A percentile compares a stretch with the other conserved stretches of the same genome.
Evolutionary conservation across 179 eudicot species (phyloP).

Genomic region (Silene noctiflora): DNA sequence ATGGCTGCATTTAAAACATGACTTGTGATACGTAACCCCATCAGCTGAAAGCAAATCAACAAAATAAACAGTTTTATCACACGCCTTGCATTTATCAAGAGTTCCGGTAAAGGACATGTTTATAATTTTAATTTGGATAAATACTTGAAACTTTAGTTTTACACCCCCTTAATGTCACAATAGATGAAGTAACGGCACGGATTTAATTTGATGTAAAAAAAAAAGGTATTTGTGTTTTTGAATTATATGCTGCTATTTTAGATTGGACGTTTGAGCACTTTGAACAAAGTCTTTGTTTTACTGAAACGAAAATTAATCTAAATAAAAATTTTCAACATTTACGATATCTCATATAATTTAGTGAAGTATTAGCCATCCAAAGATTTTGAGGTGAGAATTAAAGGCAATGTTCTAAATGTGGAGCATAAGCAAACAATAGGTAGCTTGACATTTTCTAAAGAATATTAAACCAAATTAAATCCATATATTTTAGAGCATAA

Average conservation of each 20-base stretch:
- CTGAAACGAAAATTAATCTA: slow-evolving; percentile 24
- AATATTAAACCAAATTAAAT: not conserved
- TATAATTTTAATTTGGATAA: not conserved
- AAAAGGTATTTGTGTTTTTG: slow-evolving; percentile 17
- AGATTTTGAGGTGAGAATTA: slow-evolving; percentile 32
- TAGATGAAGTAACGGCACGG: too few species aligned
- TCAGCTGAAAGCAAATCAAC: slow-evolving; percentile 74
- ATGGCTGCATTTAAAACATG: slow-evolving; percentile 77
- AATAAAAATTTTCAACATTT: slow-evolving; percentile 24
- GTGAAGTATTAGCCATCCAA: slow-evolving; percentile 13
- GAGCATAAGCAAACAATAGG: slow-evolving; percentile 16
- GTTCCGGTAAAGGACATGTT: slow-evolving; percentile 82
- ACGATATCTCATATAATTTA: slow-evolving; percentile 6
- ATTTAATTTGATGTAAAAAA: not conserved
- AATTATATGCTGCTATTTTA: slow-evolving; percentile 19
- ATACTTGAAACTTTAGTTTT: too few species aligned
- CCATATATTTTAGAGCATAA: too few species aligned
- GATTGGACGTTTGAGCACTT: slow-evolving; percentile 32
- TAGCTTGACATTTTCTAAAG: slow-evolving; percentile 24
- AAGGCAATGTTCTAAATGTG: slow-evolving; percentile 31
- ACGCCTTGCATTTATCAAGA: slow-evolving; percentile 82
- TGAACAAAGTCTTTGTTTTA: slow-evolving; percentile 36
- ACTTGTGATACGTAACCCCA: slow-evolving; percentile 65
- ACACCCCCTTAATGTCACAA: too few species aligned
- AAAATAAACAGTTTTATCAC: slow-evolving; percentile 81